phyloP scores from a whole-genome alignment of 176 grass and related monocot species.

The Bonia amplexicaulis region DNA sequence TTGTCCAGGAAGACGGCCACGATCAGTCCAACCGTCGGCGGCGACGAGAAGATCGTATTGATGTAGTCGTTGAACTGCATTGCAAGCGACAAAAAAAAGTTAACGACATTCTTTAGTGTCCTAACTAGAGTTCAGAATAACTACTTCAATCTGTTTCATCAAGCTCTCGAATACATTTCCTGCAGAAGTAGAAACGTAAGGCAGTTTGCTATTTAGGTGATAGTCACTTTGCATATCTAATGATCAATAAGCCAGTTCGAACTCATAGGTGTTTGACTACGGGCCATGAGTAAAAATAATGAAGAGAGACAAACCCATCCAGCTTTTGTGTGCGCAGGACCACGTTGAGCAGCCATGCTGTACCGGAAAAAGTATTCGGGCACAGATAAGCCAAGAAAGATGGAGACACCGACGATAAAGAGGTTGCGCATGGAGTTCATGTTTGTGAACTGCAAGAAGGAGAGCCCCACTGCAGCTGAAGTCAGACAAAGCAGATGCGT shows the following conservation, averaged over 20 bases:
- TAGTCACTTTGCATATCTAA: not conserved
- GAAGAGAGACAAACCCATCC: constrained; percentile 67
- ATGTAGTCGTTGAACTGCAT: constrained; percentile 99
- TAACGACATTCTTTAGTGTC: not conserved
- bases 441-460: constrained; percentile 97
- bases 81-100: not conserved
- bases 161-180: not conserved
- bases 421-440: constrained; percentile 99
- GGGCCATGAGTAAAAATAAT: not conserved
- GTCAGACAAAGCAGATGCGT: not conserved
- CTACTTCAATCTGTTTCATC: not conserved
- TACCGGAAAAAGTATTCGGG: constrained; percentile 97
- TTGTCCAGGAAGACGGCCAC: constrained; percentile 87
- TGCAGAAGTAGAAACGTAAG: not conserved
- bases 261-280: not conserved
- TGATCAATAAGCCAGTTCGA: not conserved
- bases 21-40: constrained; percentile 79
- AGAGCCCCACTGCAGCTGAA: constrained; percentile 86
- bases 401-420: constrained; percentile 89
- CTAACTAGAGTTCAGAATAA: not conserved
- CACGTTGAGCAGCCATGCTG: constrained; percentile 62
- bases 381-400: constrained; percentile 95
- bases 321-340: constrained; percentile 78
- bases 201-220: not conserved
- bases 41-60: constrained; percentile 97